Percentiles rank a stretch among this genome's conserved stretches.
phyloP scores from a whole-genome alignment of 2,329 filamentous ascomycete genomes.

The Cercospora beticola region DNA sequence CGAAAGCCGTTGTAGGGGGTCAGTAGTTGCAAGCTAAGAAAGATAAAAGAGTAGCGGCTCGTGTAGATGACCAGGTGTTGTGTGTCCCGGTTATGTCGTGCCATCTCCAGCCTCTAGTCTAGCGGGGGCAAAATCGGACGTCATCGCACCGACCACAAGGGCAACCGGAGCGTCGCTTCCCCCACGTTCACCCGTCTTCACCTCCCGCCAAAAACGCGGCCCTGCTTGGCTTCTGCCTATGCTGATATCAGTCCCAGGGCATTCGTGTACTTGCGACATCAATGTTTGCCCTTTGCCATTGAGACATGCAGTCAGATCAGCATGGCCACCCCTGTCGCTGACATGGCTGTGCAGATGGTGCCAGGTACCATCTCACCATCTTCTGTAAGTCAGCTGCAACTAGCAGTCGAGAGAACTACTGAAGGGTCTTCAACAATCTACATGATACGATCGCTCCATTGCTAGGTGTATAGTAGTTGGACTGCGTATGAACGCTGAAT shows the following conservation, averaged over 20 bases:
- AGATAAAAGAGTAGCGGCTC: not conserved
- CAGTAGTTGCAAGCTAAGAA: not conserved
- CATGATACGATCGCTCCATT: not conserved
- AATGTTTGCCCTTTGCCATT: not conserved
- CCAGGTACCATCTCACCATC: not conserved
- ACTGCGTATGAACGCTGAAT: not conserved
- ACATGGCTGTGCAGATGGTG: constrained; percentile 1
- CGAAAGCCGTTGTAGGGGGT: not conserved
- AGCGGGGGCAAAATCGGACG: not conserved
- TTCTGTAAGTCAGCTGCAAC: not conserved
- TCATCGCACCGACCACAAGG: not conserved
- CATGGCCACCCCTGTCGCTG: not conserved
- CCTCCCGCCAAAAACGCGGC: not conserved
- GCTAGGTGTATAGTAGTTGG: not conserved
- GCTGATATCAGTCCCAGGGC: not conserved
- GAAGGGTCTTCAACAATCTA: not conserved
- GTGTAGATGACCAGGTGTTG: not conserved
- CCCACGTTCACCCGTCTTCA: not conserved
- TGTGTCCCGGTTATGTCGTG: not conserved
- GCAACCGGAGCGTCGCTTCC: not conserved
- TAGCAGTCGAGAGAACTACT: not conserved
- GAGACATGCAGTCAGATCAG: constrained; percentile 1
- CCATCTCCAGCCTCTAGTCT: not conserved
- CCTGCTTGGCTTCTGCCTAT: not conserved
- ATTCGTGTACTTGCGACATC: not conserved